These are phyloP conservation scores for Termitomyces sp. DNA, from an alignment of 768 basidiomycete species.

Conservation along the genomic window DNA sequence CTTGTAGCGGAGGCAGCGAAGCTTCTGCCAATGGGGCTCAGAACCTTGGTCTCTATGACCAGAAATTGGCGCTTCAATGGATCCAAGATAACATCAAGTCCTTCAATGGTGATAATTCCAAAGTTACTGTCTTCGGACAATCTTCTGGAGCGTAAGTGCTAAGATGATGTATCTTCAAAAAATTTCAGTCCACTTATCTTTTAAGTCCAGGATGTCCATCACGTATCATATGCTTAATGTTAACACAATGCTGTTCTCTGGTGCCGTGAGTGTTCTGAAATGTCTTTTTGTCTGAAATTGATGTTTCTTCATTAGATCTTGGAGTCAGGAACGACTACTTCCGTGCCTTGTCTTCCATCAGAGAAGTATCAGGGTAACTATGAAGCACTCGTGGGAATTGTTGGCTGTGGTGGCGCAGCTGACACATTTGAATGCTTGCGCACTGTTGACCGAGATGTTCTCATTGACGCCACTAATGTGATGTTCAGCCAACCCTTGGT, in stretches of 20 bases:
- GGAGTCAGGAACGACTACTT: slow-evolving; percentile 35
- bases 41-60: slow-evolving; percentile 47
- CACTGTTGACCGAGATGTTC: slow-evolving; percentile 14
- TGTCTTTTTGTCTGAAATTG: background rate
- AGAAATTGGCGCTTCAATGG: slow-evolving; percentile 46
- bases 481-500: slow-evolving; percentile 16
- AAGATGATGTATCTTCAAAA: slow-evolving; percentile 20
- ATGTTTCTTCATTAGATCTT: slow-evolving; percentile 32
- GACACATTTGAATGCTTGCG: slow-evolving; percentile 27
- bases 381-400: slow-evolving; percentile 35
- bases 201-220: slow-evolving; percentile 22
- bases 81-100: slow-evolving; percentile 54
- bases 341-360: slow-evolving; percentile 26
- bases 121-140: slow-evolving; percentile 54
- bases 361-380: slow-evolving; percentile 31
- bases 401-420: slow-evolving; percentile 24
- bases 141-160: slow-evolving; percentile 47
- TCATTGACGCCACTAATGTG: slow-evolving; percentile 17
- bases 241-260: slow-evolving; percentile 30
- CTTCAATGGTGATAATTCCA: slow-evolving; percentile 42
- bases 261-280: slow-evolving; percentile 22
- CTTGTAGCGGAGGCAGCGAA: slow-evolving; percentile 17
- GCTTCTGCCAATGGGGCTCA: slow-evolving; percentile 35
- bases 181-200: background rate
- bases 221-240: slow-evolving; percentile 32